A percentile compares a stretch with the other conserved stretches of the same genome.
Conservation (phyloP, 176 grass and related monocot species). For the Lolium rigidum region DNA sequence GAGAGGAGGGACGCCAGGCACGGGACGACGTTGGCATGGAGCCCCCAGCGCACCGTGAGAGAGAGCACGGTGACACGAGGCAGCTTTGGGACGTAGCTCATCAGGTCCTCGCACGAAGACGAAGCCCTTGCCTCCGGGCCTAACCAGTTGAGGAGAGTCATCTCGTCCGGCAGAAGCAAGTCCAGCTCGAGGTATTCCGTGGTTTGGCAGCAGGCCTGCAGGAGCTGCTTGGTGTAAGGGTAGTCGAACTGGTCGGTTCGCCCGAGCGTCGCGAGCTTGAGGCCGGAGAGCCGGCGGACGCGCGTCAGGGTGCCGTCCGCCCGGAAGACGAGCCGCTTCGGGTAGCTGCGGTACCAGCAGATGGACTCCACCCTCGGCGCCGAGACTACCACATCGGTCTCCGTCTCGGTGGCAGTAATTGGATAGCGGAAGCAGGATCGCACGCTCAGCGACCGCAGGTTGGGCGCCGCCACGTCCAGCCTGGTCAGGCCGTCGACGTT, state of each 20-base stretch:
- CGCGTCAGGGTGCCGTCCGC: not conserved
- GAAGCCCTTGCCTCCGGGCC: not conserved
- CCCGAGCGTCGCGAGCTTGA: not conserved
- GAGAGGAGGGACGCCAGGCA: not conserved
- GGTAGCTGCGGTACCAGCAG: constrained; percentile 30
- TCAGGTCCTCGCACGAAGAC: not conserved
- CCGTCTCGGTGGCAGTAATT: not conserved
- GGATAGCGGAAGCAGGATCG: not conserved
- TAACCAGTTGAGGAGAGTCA: not conserved
- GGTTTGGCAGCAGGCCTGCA: not conserved
- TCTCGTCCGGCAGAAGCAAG: not conserved
- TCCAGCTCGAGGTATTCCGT: not conserved
- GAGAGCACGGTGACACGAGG: not conserved
- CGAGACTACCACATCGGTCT: not conserved
- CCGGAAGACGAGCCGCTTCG: not conserved
- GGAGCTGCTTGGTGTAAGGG: constrained; percentile 5
- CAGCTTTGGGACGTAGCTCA: not conserved
- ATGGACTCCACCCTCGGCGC: not conserved
- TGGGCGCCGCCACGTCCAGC: constrained; percentile 14
- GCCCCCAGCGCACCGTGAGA: not conserved
- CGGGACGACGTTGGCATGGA: not conserved
- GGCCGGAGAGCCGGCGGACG: constrained; percentile 12
- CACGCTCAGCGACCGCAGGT: not conserved
- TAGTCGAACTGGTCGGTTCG: constrained; percentile 6
- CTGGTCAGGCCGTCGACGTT: not conserved